Conservation (phyloP, 192 early-diverging fungal species). For the Entomortierella chlamydospora region DNA sequence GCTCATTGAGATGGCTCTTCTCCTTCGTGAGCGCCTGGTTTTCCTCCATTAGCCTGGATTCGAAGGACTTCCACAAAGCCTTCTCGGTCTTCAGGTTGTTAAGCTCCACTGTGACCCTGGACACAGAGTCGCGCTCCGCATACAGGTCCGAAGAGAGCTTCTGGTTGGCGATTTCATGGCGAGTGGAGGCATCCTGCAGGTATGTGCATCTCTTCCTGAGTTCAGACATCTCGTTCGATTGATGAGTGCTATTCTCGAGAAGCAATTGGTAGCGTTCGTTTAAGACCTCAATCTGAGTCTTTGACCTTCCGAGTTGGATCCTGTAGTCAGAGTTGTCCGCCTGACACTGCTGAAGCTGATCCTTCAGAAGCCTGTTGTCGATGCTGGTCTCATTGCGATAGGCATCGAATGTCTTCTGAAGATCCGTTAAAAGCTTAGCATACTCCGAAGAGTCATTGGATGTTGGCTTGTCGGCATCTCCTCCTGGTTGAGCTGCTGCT, state of each 20-base stretch:
- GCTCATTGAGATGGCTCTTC: constrained; percentile 63
- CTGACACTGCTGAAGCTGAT: constrained; percentile 61
- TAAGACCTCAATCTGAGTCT: constrained; percentile 67
- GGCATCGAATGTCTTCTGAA: constrained; percentile 73
- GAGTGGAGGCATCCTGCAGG: constrained; percentile 60
- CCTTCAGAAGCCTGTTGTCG: constrained; percentile 68
- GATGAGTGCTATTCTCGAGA: constrained; percentile 61
- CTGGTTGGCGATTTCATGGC: constrained; percentile 73
- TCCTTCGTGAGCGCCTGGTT: constrained; percentile 62
- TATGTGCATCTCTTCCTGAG: constrained; percentile 68
- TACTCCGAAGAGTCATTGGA: constrained; percentile 38
- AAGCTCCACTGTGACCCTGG: constrained; percentile 59
- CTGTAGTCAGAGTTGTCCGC: constrained; percentile 68
- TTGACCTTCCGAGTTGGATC: constrained; percentile 70
- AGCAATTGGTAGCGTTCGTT: constrained; percentile 75
- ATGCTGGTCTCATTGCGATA: constrained; percentile 73
- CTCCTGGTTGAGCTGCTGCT: not conserved
- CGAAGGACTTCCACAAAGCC: constrained; percentile 61
- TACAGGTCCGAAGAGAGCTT: constrained; percentile 61
- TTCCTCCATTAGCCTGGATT: constrained; percentile 63
- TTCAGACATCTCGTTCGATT: constrained; percentile 70
- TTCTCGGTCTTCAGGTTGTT: constrained; percentile 68
- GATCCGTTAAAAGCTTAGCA: constrained; percentile 56
- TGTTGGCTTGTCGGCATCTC: not conserved
- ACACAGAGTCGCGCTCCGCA: constrained; percentile 61